Evolutionary conservation across 78 protist genomes (phyloP).

Genomic region (Chrysochromulina tobinii): DNA sequence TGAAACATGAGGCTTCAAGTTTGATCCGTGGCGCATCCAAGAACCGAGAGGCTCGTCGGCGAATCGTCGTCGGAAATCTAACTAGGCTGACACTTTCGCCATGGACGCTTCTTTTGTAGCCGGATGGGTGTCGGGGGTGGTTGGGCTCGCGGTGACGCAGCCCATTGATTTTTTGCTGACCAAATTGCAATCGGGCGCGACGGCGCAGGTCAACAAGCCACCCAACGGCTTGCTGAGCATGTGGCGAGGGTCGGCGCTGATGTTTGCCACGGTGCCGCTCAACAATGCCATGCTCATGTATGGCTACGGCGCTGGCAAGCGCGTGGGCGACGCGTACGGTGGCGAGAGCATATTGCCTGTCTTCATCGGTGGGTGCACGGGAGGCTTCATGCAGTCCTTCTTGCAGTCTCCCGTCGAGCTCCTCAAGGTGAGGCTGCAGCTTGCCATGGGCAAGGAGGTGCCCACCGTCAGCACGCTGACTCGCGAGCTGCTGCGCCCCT

Average conservation of each 20-base stretch:
- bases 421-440: background rate
- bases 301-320: conserved; percentile 3
- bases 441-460: too few relatives aligned
- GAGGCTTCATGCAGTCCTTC: conserved; percentile 5
- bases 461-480: background rate
- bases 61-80: too few relatives aligned
- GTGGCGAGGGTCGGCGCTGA: background rate
- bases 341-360: background rate
- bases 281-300: background rate
- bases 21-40: too few relatives aligned
- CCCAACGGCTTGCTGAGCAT: background rate
- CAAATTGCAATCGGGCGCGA: background rate
- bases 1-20: too few relatives aligned
- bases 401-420: background rate
- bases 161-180: background rate
- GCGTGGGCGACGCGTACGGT: background rate
- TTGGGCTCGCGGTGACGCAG: background rate
- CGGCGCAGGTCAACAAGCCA: too few relatives aligned
- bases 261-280: background rate
- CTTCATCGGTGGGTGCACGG: conserved; percentile 11
- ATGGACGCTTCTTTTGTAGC: background rate
- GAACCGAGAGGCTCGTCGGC: too few relatives aligned
- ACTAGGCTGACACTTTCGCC: too few relatives aligned
- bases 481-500: background rate
- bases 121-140: conserved; percentile 21